Evolutionary conservation across 345 rosid species (phyloP).

Genomic region (Bruguiera sexangula): DNA sequence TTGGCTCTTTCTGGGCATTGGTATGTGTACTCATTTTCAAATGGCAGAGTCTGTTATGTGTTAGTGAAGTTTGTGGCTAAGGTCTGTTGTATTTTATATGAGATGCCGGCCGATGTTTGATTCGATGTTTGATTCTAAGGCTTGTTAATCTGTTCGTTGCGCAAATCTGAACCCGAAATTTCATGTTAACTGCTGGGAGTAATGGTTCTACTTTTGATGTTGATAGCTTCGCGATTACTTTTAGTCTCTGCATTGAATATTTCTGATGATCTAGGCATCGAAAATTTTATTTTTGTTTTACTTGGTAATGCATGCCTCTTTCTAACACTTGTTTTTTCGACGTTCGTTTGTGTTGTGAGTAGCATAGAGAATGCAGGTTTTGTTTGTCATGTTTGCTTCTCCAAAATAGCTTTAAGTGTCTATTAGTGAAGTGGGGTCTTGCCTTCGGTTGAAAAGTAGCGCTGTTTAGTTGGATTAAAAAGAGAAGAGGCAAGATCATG

Average conservation of each 20-base stretch:
- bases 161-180: too few species aligned
- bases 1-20: conserved; percentile 1
- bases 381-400: conserved; percentile 6
- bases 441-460: too few species aligned
- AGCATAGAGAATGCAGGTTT: conserved; percentile 10
- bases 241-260: too few species aligned
- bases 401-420: background rate
- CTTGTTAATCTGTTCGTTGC: too few species aligned
- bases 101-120: conserved; percentile 6
- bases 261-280: too few species aligned
- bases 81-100: background rate
- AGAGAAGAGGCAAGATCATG: background rate
- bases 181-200: too few species aligned
- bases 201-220: too few species aligned
- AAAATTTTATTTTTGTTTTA: background rate
- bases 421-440: too few species aligned
- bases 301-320: background rate
- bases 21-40: conserved; percentile 13
- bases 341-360: background rate
- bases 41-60: background rate
- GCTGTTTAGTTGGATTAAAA: background rate
- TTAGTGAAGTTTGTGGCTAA: conserved; percentile 3
- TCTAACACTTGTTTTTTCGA: background rate
- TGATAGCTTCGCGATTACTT: too few species aligned
- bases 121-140: background rate